Conservation (phyloP, 139 green algal species). For the Picocystis salinarum region DNA sequence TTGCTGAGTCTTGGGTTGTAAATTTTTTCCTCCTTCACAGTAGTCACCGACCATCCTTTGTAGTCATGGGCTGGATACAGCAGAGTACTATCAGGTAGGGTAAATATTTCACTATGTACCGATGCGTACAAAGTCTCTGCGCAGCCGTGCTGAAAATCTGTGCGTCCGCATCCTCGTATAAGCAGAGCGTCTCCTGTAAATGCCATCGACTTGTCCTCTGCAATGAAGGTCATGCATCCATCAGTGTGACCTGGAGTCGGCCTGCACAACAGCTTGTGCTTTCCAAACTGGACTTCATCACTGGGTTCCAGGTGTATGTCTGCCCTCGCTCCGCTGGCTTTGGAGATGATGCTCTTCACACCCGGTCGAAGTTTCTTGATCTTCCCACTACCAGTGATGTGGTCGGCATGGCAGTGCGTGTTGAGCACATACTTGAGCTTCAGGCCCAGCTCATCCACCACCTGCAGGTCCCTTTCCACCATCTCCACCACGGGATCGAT, state of each 20-base stretch:
- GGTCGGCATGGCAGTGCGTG: slow-evolving; percentile 50
- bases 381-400: slow-evolving; percentile 41
- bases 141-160: slow-evolving; percentile 37
- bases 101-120: slow-evolving; percentile 24
- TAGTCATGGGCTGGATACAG: slow-evolving; percentile 45
- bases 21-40: slow-evolving; percentile 32
- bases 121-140: slow-evolving; percentile 11
- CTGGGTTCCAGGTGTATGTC: slow-evolving; percentile 12
- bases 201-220: slow-evolving; percentile 12
- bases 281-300: slow-evolving; percentile 16
- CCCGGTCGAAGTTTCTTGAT: slow-evolving; percentile 24
- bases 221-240: slow-evolving; percentile 29
- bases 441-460: slow-evolving; percentile 33
- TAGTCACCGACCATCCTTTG: slow-evolving; percentile 26
- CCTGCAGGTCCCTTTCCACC: slow-evolving; percentile 30
- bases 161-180: slow-evolving; percentile 40
- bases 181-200: slow-evolving; percentile 45
- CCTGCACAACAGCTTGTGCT: slow-evolving; percentile 3
- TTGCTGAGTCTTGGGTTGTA: slow-evolving; percentile 43
- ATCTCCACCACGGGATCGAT: slow-evolving; percentile 41
- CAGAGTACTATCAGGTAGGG: slow-evolving; percentile 17
- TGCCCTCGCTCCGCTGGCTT: slow-evolving; percentile 12
- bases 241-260: slow-evolving; percentile 33
- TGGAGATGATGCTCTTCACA: slow-evolving; percentile 22
- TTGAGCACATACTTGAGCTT: slow-evolving; percentile 30